phyloP scores from a whole-genome alignment of 495 filamentous ascomycete genomes.

The Neurospora sp. region DNA sequence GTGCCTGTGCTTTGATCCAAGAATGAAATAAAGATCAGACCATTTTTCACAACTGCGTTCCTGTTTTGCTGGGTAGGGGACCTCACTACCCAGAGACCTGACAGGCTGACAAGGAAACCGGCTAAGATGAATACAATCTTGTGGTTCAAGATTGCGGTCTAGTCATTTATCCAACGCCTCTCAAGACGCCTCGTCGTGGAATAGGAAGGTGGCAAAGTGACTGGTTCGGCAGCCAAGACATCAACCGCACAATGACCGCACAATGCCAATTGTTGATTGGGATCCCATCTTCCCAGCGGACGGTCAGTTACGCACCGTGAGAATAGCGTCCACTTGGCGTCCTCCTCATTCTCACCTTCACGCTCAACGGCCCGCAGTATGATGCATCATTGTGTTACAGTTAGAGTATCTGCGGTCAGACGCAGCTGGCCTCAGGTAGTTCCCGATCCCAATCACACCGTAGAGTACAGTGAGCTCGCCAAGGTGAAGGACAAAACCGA shows the following conservation, averaged over 20 bases:
- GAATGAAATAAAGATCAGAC: background rate
- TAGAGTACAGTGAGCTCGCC: background rate
- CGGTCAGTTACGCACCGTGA: background rate
- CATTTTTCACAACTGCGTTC: background rate
- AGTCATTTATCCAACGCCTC: background rate
- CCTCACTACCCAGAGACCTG: background rate
- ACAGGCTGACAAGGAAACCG: background rate
- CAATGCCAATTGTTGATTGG: background rate
- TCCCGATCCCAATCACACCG: background rate
- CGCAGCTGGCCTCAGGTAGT: background rate
- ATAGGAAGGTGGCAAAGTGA: background rate
- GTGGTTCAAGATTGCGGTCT: background rate
- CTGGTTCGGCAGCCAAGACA: background rate
- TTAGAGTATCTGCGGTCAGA: background rate
- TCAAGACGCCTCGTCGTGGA: background rate
- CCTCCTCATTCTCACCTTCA: background rate
- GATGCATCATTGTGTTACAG: background rate
- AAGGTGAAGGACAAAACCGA: background rate
- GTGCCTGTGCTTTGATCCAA: background rate
- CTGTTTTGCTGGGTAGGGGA: background rate
- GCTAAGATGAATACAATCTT: background rate
- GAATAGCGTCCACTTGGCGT: background rate
- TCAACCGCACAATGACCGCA: background rate
- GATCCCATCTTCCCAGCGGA: background rate
- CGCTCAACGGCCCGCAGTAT: background rate